Percentiles rank a stretch among this genome's conserved stretches.
phyloP scores from a whole-genome alignment of 1,284 basidiomycete genomes.

The Cryptococcus sp. region DNA sequence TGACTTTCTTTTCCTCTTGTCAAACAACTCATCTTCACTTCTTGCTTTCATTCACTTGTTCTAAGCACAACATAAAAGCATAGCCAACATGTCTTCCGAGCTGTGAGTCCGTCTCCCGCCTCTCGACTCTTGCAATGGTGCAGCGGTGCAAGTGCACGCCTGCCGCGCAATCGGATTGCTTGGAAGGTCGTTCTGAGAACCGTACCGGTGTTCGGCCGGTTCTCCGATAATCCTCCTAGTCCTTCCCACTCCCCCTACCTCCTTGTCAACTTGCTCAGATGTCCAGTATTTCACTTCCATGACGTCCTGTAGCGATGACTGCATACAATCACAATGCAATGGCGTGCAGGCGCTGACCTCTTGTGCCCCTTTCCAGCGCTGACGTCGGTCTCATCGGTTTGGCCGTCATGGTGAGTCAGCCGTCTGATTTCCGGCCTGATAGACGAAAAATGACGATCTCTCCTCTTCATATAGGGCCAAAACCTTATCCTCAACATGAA shows the following conservation, averaged over 20 bases:
- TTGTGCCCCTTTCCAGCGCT: constrained; percentile 29
- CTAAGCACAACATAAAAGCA: constrained; percentile 13
- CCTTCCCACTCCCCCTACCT: not conserved
- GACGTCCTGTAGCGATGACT: too few relatives aligned
- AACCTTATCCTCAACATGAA: constrained; percentile 98
- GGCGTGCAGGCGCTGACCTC: constrained; percentile 3
- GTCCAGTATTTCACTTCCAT: not conserved
- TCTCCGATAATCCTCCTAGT: constrained; percentile 9
- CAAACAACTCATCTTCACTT: constrained; percentile 9
- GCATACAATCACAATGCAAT: too few relatives aligned
- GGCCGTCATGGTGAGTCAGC: constrained; percentile 78
- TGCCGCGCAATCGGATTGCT: not conserved
- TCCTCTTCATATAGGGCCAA: constrained; percentile 67
- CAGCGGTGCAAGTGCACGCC: constrained; percentile 2
- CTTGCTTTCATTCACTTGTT: constrained; percentile 12
- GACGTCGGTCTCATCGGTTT: constrained; percentile 64
- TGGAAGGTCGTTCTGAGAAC: too few relatives aligned
- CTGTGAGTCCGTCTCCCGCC: constrained; percentile 24
- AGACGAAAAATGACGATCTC: not conserved
- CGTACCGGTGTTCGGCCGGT: constrained; percentile 8
- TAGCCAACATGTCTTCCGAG: constrained; percentile 38
- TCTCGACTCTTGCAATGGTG: not conserved
- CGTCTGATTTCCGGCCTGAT: constrained; percentile 5
- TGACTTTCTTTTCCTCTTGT: constrained; percentile 10
- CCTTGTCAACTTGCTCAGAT: not conserved